Base-by-base conservation (phyloP, 2,329 filamentous ascomycete species). In the Fusarium austroafricanum region DNA sequence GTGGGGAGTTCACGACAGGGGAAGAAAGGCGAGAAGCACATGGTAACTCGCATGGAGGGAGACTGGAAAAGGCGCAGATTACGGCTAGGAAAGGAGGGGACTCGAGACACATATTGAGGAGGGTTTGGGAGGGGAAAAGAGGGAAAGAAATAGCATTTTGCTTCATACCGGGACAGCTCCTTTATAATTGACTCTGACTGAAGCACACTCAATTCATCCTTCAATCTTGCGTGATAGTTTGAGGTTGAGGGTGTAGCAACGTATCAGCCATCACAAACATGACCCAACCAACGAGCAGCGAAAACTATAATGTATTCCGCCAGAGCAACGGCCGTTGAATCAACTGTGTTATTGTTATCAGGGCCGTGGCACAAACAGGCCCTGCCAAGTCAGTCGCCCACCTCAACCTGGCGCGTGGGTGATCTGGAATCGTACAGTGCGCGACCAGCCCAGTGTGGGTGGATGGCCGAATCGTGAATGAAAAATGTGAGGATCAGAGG, bases 351-450 rank as follows among this genome's bases (percentile, higher is more conserved):
- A 51, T 39, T 51, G 65, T 58, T 43, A 52, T 45, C 47, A 68
- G 57, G 62, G 35, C 54, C 43, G 61, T 71, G 42, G 63, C 56
- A 72, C 68, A 73, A 65, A 66, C 61, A 73, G 56, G 60, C 65
- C 53, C 52, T 67, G 63, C 70, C 66, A 73, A 67, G 65, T 72
- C 70, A 70, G 53, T 61, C 54, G 39, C 53, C 61, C 61, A 58
- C 52, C 61, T 64, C 52, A 35, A 31, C 46, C 58, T 59, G 55
- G 70, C 59, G 67, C 59, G 71, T 71, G 69, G 59, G 55, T 61
- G 68, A 73, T 70, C 52, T 68, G 61, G 67, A 68, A 71, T 67
- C 67, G 67, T 61, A 70, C 67, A 70, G 61, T 68, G 68, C 65
- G 65, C 56, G 54, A 71, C 55, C 47, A 47, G 55, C 49, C 23